Base-by-base conservation (phyloP, 768 basidiomycete species). In the Lentinula boryana region DNA sequence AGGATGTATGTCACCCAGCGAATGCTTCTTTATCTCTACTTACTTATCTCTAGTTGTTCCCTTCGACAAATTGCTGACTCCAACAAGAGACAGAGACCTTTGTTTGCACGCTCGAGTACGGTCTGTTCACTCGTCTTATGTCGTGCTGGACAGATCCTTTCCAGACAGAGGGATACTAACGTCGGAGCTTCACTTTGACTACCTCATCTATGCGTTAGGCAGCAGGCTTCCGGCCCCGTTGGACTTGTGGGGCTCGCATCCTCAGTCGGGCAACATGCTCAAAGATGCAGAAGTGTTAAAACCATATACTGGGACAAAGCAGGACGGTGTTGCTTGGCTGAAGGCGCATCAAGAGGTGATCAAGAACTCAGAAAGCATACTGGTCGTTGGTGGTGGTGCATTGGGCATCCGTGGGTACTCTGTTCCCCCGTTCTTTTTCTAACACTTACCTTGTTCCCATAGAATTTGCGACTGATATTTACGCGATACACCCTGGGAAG, bases 311-410 rank as follows among this genome's bases (percentile, higher is more conserved):
- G 84, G 84, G 3, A 73, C 67, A 56, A 86, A 85, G 68, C 21
- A 66, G 0, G 81, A 81, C 60, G 79, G 79, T 0, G 72, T 85
- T 15, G 72, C 70, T 2, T 86, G 82, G 78, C 72, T 87, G 46
- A 74, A 73, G 62, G 68, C 72, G n/a, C 76, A 78, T 58, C 87
- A 88, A 65, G 67, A 68, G 35, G 69, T 72, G 3, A 75, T 90
- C 53, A 71, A 78, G 56, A 70, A 68, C 2, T 78, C 85, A 0
- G 71, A 69, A 1, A 81, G 77, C 44, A 76, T 91, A 3, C 77
- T 89, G 6, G 78, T 90, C 13, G 80, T 89, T 2, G 89, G 89
- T 1, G 88, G 86, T 10, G 89, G 89, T 0, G 86, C 89, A 0
- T 78, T 90, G 8, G 89, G 88, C 3, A 83, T 90, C 31, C 86